Conservation (phyloP, 495 filamentous ascomycete genomes). For the Aspergillus biplanus region DNA sequence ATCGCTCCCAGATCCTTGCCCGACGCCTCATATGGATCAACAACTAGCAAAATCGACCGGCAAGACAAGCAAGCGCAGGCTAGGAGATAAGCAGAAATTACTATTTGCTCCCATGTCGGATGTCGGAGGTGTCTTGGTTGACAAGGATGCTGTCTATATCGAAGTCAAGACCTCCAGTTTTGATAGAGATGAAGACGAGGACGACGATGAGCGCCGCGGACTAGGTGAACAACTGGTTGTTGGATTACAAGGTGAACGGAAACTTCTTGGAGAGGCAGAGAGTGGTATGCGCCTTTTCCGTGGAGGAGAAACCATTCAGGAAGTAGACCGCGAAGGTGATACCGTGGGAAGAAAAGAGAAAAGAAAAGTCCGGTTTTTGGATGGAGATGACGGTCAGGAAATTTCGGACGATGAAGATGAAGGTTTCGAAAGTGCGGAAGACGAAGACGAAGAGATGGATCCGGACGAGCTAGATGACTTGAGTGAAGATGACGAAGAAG, state of each 20-base stretch:
- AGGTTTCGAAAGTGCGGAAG: conserved; percentile 55
- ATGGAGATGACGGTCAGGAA: conserved; percentile 47
- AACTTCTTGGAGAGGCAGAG: conserved; percentile 78
- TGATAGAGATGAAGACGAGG: conserved; percentile 62
- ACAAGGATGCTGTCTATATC: conserved; percentile 81
- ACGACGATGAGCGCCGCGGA: conserved; percentile 68
- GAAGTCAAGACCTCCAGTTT: conserved; percentile 78
- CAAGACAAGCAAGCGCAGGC: conserved; percentile 70
- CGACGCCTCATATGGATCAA: conserved; percentile 88
- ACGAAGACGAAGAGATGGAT: conserved; percentile 65
- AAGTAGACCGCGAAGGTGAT: conserved; percentile 59
- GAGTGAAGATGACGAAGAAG: conserved; percentile 42
- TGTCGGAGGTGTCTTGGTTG: conserved; percentile 85
- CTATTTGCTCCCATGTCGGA: conserved; percentile 98
- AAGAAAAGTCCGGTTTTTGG: conserved; percentile 67
- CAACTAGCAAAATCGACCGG: conserved; percentile 79
- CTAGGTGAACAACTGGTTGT: conserved; percentile 93
- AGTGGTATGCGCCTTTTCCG: conserved; percentile 82
- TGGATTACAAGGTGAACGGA: conserved; percentile 80
- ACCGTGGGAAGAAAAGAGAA: conserved; percentile 70
- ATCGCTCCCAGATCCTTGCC: conserved; percentile 88
- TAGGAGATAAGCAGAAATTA: conserved; percentile 95
- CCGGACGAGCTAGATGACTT: conserved; percentile 53
- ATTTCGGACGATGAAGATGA: conserved; percentile 34
- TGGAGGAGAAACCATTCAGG: conserved; percentile 68